phyloP scores from a whole-genome alignment of 768 basidiomycete genomes.

The Hirschioporus abietinus region DNA sequence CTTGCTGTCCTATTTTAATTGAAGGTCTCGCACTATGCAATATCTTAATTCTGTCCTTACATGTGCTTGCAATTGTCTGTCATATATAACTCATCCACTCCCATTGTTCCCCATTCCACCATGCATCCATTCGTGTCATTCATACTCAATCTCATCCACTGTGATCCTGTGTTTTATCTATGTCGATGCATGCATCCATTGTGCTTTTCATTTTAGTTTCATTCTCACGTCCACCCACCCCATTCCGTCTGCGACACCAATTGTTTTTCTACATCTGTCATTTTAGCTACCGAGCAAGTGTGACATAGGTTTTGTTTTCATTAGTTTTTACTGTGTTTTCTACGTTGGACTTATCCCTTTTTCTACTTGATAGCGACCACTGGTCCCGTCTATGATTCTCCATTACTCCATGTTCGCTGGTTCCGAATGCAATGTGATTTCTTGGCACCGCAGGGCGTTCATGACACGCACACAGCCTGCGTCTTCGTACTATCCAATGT shows the following conservation, averaged over 20 bases:
- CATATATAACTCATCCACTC: neutral
- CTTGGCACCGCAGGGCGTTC: neutral
- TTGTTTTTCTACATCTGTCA: constrained; percentile 1
- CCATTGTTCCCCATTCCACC: neutral
- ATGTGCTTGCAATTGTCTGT: constrained; percentile 1
- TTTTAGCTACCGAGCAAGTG: neutral
- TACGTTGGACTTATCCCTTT: neutral
- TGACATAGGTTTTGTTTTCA: neutral
- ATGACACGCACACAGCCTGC: neutral
- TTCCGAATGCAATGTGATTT: neutral
- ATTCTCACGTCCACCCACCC: too few species aligned
- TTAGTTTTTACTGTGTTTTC: neutral
- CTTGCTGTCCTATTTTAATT: neutral
- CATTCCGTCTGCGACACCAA: neutral
- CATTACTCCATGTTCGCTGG: neutral
- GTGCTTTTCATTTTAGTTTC: neutral
- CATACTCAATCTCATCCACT: neutral
- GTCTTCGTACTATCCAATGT: neutral
- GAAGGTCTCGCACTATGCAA: neutral
- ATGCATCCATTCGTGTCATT: neutral
- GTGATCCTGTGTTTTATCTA: neutral
- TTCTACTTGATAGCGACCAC: neutral
- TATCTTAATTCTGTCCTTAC: neutral
- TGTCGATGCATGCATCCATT: neutral
- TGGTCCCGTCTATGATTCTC: neutral